These are phyloP conservation scores for Eucalyptus paniculata DNA, from an alignment of 345 rosid species.

Conservation along the genomic window DNA sequence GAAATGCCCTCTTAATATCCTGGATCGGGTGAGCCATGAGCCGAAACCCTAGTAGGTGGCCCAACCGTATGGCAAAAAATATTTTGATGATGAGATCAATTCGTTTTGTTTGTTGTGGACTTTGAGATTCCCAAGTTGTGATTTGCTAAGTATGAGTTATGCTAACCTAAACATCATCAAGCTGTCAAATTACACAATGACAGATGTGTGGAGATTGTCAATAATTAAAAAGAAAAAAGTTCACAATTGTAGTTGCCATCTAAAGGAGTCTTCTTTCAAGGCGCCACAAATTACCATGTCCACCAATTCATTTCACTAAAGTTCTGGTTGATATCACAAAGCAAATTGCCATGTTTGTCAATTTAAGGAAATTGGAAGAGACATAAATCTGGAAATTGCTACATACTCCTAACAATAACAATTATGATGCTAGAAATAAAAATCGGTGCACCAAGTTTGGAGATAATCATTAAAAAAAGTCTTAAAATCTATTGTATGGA, in stretches of 20 bases:
- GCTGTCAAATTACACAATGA: not conserved
- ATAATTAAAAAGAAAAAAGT: not conserved
- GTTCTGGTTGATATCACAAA: not conserved
- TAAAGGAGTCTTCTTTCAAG: not conserved
- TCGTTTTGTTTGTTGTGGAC: not conserved
- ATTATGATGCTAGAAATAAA: not conserved
- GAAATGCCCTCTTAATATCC: not conserved
- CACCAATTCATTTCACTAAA: not conserved
- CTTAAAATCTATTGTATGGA: not conserved
- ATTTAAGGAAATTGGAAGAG: not conserved
- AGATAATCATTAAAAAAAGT: not conserved
- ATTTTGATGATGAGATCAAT: not conserved
- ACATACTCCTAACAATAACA: not conserved
- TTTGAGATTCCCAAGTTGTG: not conserved
- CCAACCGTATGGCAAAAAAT: not conserved
- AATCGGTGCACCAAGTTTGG: not conserved
- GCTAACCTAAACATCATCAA: not conserved
- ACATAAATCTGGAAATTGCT: not conserved
- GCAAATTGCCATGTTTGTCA: not conserved
- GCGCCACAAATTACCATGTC: not conserved
- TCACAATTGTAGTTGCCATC: not conserved
- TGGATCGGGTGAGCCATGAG: not conserved
- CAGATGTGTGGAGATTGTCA: not conserved
- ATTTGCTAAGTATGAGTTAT: not conserved
- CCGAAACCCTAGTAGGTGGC: not conserved